Evolutionary conservation across 768 basidiomycete species (phyloP).

Genomic region (Suillus plorans): DNA sequence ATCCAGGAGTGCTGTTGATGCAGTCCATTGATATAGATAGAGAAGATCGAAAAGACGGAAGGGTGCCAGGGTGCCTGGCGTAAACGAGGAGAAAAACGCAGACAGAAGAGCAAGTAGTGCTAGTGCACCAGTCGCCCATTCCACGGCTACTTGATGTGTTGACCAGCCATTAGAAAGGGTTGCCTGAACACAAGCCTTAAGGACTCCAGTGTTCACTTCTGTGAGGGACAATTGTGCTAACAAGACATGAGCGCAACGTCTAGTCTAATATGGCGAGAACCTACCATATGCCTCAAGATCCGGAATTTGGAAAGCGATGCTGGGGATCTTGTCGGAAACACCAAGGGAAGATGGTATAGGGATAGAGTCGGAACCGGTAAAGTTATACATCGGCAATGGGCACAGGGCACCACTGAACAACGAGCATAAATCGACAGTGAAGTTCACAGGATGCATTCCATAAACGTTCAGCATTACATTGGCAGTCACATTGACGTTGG

Average conservation of each 20-base stretch:
- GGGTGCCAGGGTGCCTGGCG: constrained; percentile 59
- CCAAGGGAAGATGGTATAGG: constrained; percentile 59
- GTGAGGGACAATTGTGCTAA: constrained; percentile 77
- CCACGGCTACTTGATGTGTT: constrained; percentile 67
- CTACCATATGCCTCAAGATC: constrained; percentile 72
- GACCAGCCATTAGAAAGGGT: constrained; percentile 93
- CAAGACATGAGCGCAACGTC: constrained; percentile 15
- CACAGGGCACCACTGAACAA: constrained; percentile 80
- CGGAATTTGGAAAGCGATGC: constrained; percentile 83
- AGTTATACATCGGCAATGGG: constrained; percentile 80
- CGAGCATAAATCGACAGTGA: constrained; percentile 84
- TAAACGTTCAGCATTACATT: constrained; percentile 87
- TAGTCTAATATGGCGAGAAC: neutral
- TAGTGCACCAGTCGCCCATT: constrained; percentile 74
- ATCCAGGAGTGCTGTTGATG: constrained; percentile 72
- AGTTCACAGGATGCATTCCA: constrained; percentile 77
- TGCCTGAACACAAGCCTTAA: constrained; percentile 89
- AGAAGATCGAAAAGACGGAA: constrained; percentile 81
- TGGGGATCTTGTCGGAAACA: constrained; percentile 60
- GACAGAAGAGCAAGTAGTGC: constrained; percentile 58
- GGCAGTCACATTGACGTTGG: constrained; percentile 78
- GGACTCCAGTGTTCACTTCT: constrained; percentile 63
- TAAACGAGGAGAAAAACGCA: constrained; percentile 54
- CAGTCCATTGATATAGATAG: constrained; percentile 83
- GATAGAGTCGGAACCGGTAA: constrained; percentile 77